Conservation (phyloP, 257 asterid species). For the Solanum sparsipilum region DNA sequence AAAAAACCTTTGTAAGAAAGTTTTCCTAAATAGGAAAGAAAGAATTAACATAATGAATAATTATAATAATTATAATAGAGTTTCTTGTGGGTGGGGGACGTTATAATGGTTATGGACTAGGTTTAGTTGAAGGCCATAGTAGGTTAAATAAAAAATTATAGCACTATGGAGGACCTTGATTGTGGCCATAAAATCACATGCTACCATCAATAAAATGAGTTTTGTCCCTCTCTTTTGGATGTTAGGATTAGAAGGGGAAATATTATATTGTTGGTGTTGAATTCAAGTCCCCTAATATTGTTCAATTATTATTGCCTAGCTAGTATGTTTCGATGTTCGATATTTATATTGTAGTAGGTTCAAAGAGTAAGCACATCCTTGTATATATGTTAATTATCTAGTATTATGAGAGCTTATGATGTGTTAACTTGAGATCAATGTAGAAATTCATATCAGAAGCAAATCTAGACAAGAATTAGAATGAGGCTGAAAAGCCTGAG, state of each 20-base stretch:
- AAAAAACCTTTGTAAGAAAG: neutral
- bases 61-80: neutral
- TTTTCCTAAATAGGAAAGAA: constrained; percentile 30
- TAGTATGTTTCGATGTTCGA: neutral
- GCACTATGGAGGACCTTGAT: constrained; percentile 19
- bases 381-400: neutral
- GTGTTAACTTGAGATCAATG: neutral
- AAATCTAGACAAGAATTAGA: neutral
- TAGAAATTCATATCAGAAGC: neutral
- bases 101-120: neutral
- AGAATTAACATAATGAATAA: neutral
- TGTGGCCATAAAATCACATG: constrained; percentile 47
- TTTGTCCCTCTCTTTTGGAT: constrained; percentile 57
- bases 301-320: constrained; percentile 17
- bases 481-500: neutral
- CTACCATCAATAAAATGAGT: constrained; percentile 34
- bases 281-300: neutral
- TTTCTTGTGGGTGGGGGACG: neutral
- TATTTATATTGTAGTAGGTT: neutral
- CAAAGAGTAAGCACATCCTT: neutral
- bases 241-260: constrained; percentile 20
- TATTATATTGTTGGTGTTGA: neutral
- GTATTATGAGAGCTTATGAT: neutral
- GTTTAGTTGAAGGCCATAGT: neutral
- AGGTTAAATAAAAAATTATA: neutral